phyloP scores from a whole-genome alignment of 108 stramenopile species.

The Cyclotella choctawhatcheeana region DNA sequence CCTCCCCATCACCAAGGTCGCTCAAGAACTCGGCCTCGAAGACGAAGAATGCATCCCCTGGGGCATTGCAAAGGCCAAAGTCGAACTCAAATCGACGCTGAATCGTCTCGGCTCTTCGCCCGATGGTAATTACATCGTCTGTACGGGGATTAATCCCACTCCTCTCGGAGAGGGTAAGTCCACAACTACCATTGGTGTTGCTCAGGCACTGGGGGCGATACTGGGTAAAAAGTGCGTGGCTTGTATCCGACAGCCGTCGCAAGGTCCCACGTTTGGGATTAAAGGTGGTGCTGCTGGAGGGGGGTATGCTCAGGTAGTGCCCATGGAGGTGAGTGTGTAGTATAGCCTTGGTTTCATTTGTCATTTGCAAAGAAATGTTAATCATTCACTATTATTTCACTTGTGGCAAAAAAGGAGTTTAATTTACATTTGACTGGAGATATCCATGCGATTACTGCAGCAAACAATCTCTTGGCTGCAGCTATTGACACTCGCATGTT shows the following conservation, averaged over 20 bases:
- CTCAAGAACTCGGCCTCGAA: slow-evolving; percentile 74
- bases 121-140: slow-evolving; percentile 96
- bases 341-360: neutral
- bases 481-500: slow-evolving; percentile 98
- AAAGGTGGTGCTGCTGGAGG: slow-evolving; percentile 99
- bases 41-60: slow-evolving; percentile 93
- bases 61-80: slow-evolving; percentile 97
- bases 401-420: slow-evolving; percentile 95
- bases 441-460: slow-evolving; percentile 82
- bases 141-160: slow-evolving; percentile 99
- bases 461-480: slow-evolving; percentile 96
- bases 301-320: slow-evolving; percentile 92
- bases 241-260: slow-evolving; percentile 90
- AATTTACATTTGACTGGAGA: slow-evolving; percentile 98
- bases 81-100: slow-evolving; percentile 67
- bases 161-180: slow-evolving; percentile 99
- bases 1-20: slow-evolving; percentile 72
- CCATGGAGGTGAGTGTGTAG: slow-evolving; percentile 68
- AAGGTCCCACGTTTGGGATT: slow-evolving; percentile 99
- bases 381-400: neutral
- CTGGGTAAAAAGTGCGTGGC: slow-evolving; percentile 82
- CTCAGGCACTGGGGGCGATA: slow-evolving; percentile 92
- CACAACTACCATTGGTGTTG: slow-evolving; percentile 90
- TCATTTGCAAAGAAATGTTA: neutral
- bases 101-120: slow-evolving; percentile 59